These are phyloP conservation scores for Lepraria neglecta DNA, from an alignment of 495 filamentous ascomycete genomes.

Conservation along the genomic window DNA sequence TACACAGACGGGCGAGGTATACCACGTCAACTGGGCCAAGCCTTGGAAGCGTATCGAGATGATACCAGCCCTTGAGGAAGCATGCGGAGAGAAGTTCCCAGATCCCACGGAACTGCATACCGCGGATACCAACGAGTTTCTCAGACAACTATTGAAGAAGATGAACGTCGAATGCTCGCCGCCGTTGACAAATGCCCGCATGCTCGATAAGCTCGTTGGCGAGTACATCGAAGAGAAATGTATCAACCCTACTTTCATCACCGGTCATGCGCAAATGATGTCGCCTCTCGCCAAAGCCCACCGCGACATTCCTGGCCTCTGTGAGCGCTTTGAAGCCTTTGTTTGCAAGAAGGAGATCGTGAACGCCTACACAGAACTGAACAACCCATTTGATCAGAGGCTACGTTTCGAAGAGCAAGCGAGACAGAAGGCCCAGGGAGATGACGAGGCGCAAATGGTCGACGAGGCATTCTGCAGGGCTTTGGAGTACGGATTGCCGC, in stretches of 20 bases:
- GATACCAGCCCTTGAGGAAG: slow-evolving; percentile 89
- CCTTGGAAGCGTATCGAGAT: slow-evolving; percentile 95
- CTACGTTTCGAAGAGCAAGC: slow-evolving; percentile 96
- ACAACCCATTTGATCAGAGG: slow-evolving; percentile 92
- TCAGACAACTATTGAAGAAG: slow-evolving; percentile 78
- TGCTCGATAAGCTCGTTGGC: slow-evolving; percentile 94
- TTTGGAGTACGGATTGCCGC: slow-evolving; percentile 82
- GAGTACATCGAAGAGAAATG: slow-evolving; percentile 94
- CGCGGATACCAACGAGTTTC: slow-evolving; percentile 75
- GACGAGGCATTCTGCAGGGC: slow-evolving; percentile 88
- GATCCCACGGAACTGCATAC: slow-evolving; percentile 85
- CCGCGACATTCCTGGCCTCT: slow-evolving; percentile 71
- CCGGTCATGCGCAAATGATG: slow-evolving; percentile 93
- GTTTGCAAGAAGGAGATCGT: slow-evolving; percentile 96
- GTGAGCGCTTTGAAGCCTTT: slow-evolving; percentile 95
- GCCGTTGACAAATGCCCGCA: slow-evolving; percentile 88
- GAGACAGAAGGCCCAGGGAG: slow-evolving; percentile 88
- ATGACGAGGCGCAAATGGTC: slow-evolving; percentile 92
- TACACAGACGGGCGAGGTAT: slow-evolving; percentile 74
- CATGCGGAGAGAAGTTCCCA: slow-evolving; percentile 88
- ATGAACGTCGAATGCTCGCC: slow-evolving; percentile 83
- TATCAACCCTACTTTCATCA: slow-evolving; percentile 95
- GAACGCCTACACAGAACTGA: slow-evolving; percentile 97
- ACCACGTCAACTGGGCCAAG: slow-evolving; percentile 89
- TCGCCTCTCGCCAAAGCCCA: slow-evolving; percentile 94